phyloP scores from a whole-genome alignment of 805 yeast genomes.

The Metschnikowia peoriensis region DNA sequence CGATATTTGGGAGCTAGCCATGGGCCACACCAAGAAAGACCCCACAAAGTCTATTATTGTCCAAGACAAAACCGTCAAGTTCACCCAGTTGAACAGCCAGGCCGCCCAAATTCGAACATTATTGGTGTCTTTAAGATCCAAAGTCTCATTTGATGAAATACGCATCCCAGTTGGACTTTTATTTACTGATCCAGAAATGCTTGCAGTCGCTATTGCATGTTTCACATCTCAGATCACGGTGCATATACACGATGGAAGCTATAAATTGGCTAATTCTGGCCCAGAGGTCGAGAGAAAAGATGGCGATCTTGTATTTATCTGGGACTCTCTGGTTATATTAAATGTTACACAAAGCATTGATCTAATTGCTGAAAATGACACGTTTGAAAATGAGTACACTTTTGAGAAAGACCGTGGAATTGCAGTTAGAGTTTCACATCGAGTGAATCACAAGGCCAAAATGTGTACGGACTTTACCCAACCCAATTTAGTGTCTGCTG shows the following conservation, averaged over 20 bases:
- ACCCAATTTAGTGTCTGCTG: slow-evolving; percentile 50
- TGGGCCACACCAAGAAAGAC: slow-evolving; percentile 23
- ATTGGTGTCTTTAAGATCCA: slow-evolving; percentile 5
- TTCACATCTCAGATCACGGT: slow-evolving; percentile 43
- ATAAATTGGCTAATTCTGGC: background rate
- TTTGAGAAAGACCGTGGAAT: slow-evolving; percentile 37
- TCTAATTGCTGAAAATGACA: background rate
- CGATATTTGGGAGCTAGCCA: slow-evolving; percentile 66
- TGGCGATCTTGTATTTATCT: background rate
- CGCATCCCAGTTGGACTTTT: slow-evolving; percentile 27
- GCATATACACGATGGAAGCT: slow-evolving; percentile 32
- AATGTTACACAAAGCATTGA: background rate
- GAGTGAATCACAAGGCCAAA: slow-evolving; percentile 16
- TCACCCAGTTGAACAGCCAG: slow-evolving; percentile 27
- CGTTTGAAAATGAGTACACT: slow-evolving; percentile 31
- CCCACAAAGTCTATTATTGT: slow-evolving; percentile 20
- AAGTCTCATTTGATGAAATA: slow-evolving; percentile 15
- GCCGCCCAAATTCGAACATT: slow-evolving; percentile 23
- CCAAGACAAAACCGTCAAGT: slow-evolving; percentile 18
- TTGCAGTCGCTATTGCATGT: slow-evolving; percentile 43
- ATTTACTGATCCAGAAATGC: slow-evolving; percentile 28
- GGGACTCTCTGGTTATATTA: background rate
- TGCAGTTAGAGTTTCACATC: slow-evolving; percentile 26
- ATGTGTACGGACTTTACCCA: slow-evolving; percentile 42
- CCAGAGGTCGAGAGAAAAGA: background rate